Evolutionary conservation across 75 land plant genomes (phyloP).

Genomic region (Larix kaempferi): DNA sequence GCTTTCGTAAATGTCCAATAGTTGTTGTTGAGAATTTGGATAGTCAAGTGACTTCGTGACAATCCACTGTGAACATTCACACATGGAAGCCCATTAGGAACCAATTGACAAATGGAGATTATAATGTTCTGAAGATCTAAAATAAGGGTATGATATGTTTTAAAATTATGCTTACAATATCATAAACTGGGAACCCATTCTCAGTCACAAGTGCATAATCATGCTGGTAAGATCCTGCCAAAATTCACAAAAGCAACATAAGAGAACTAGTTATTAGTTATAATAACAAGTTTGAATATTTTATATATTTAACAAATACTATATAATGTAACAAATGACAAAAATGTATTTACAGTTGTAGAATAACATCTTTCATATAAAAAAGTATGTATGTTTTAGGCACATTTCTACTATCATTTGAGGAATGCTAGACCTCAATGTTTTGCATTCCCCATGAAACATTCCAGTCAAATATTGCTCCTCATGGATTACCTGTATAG

Average conservation of each 20-base stretch:
- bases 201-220: slow-evolving; percentile 36
- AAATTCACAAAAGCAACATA: background rate
- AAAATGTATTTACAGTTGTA: too few relatives aligned
- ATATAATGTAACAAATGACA: background rate
- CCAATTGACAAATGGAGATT: background rate
- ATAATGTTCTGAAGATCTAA: background rate
- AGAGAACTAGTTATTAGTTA: background rate
- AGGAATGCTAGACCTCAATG: background rate
- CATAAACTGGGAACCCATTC: slow-evolving; percentile 31
- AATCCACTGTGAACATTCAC: slow-evolving; percentile 23
- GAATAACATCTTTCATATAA: too few relatives aligned
- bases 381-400: background rate
- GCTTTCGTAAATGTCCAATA: slow-evolving; percentile 21
- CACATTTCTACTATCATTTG: background rate
- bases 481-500: too few relatives aligned
- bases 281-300: background rate
- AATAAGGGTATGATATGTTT: background rate
- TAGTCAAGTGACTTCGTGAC: slow-evolving; percentile 28
- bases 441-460: background rate
- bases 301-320: background rate
- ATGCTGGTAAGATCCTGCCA: slow-evolving; percentile 46
- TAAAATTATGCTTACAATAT: slow-evolving; percentile 27
- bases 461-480: too few relatives aligned
- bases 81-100: background rate
- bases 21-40: slow-evolving; percentile 15